These are phyloP conservation scores for Rhododendron henanense DNA, from an alignment of 148 eudicot genomes.

Conservation along the genomic window DNA sequence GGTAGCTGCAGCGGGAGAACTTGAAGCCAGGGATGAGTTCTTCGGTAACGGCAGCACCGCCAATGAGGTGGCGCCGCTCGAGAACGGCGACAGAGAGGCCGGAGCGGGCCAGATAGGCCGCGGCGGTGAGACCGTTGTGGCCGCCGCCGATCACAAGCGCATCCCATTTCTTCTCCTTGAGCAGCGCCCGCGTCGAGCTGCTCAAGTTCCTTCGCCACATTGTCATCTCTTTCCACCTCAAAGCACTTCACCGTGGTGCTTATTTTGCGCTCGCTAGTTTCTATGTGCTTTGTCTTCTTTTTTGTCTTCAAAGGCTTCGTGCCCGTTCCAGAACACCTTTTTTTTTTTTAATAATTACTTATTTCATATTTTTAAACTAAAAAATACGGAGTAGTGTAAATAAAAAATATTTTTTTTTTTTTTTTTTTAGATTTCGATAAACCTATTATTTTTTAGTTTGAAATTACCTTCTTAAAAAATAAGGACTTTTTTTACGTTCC, in stretches of 20 bases:
- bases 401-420: no score
- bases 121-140: conserved; percentile 93
- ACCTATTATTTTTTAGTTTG: no score
- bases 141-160: conserved; percentile 89
- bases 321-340: no score
- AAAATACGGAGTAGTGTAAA: no score
- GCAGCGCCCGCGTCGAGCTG: conserved; percentile 23
- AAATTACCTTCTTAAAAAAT: no score
- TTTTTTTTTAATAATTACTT: no score
- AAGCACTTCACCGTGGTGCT: neutral
- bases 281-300: no score
- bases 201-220: conserved; percentile 59
- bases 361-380: no score
- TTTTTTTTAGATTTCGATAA: no score
- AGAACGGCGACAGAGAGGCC: conserved; percentile 97
- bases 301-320: no score
- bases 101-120: conserved; percentile 83
- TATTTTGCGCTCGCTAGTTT: no score
- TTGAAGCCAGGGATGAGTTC: conserved; percentile 88
- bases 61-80: conserved; percentile 85
- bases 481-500: no score
- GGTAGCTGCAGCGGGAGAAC: conserved; percentile 96
- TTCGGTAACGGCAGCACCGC: conserved; percentile 96
- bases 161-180: conserved; percentile 70
- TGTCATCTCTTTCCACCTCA: neutral